A percentile compares a stretch with the other conserved stretches of the same genome.
Evolutionary conservation across 768 basidiomycete species (phyloP).

Genomic region (Pleurotus citrinopileatus): DNA sequence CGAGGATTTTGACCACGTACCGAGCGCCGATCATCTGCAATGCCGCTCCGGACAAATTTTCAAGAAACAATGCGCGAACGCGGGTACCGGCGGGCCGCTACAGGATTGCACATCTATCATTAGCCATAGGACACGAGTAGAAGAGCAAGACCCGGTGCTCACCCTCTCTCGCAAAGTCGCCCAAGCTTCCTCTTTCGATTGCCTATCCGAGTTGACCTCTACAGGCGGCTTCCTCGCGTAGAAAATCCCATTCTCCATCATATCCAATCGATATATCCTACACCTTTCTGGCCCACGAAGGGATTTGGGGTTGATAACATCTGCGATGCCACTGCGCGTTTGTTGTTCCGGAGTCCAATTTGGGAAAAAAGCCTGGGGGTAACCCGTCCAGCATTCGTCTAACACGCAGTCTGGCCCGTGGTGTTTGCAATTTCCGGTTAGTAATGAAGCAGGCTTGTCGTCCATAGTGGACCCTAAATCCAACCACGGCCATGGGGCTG

Average conservation of each 20-base stretch:
- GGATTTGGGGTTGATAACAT: constrained; percentile 18
- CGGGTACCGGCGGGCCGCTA: constrained; percentile 35
- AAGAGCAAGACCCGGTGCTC: constrained; percentile 18
- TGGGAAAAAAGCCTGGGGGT: constrained; percentile 51
- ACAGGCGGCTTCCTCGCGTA: constrained; percentile 7
- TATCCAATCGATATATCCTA: constrained; percentile 36
- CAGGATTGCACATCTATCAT: constrained; percentile 1
- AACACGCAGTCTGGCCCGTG: neutral
- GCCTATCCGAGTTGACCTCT: constrained; percentile 18
- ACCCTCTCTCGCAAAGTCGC: constrained; percentile 26
- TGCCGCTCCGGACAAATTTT: constrained; percentile 49
- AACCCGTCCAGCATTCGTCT: constrained; percentile 30
- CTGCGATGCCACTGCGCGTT: constrained; percentile 32
- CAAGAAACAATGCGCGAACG: constrained; percentile 50
- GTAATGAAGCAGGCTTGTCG: neutral
- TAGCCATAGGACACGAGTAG: neutral
- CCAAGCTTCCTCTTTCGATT: constrained; percentile 31
- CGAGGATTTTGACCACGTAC: constrained; percentile 26
- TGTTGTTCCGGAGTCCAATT: constrained; percentile 54
- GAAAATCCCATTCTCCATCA: constrained; percentile 34
- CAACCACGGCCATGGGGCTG: constrained; percentile 47
- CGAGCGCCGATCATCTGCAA: constrained; percentile 59
- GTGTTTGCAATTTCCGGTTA: neutral
- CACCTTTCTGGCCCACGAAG: constrained; percentile 18
- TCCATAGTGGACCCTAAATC: constrained; percentile 22